Evolutionary conservation across 495 filamentous ascomycete genomes (phyloP).

Genomic region (Penicillium soppii): DNA sequence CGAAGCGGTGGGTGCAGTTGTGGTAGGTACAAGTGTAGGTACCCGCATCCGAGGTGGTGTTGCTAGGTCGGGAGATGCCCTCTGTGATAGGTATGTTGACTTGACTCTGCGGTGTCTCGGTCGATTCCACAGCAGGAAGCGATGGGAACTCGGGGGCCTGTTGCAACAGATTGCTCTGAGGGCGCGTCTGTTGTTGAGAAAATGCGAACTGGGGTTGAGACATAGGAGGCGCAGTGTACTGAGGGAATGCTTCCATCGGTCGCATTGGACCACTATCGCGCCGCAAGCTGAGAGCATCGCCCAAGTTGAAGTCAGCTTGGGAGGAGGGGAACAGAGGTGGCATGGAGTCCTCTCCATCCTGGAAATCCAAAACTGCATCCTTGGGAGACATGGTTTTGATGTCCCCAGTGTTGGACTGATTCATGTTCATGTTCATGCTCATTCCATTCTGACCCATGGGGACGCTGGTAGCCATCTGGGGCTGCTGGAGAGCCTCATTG

Average conservation of each 20-base stretch:
- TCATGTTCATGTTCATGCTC: slow-evolving; percentile 17
- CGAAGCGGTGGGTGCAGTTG: slow-evolving; percentile 84
- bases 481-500: slow-evolving; percentile 26
- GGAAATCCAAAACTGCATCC: slow-evolving; percentile 84
- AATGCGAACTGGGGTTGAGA: slow-evolving; percentile 28
- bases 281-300: slow-evolving; percentile 38
- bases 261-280: slow-evolving; percentile 48
- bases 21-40: slow-evolving; percentile 96
- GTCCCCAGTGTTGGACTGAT: slow-evolving; percentile 21
- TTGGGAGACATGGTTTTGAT: slow-evolving; percentile 95
- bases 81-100: slow-evolving; percentile 31
- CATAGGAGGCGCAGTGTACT: slow-evolving; percentile 31
- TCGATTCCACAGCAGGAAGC: slow-evolving; percentile 65
- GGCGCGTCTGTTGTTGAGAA: slow-evolving; percentile 55
- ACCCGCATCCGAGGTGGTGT: slow-evolving; percentile 72
- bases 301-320: slow-evolving; percentile 41
- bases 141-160: slow-evolving; percentile 61
- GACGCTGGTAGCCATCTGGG: slow-evolving; percentile 40
- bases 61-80: slow-evolving; percentile 51
- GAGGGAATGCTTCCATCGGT: slow-evolving; percentile 45
- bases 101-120: slow-evolving; percentile 35
- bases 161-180: slow-evolving; percentile 39
- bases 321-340: slow-evolving; percentile 63
- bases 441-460: slow-evolving; percentile 38
- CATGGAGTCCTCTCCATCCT: slow-evolving; percentile 66